Base-by-base conservation (phyloP, 805 yeast species). In the Torulaspora franciscae region DNA sequence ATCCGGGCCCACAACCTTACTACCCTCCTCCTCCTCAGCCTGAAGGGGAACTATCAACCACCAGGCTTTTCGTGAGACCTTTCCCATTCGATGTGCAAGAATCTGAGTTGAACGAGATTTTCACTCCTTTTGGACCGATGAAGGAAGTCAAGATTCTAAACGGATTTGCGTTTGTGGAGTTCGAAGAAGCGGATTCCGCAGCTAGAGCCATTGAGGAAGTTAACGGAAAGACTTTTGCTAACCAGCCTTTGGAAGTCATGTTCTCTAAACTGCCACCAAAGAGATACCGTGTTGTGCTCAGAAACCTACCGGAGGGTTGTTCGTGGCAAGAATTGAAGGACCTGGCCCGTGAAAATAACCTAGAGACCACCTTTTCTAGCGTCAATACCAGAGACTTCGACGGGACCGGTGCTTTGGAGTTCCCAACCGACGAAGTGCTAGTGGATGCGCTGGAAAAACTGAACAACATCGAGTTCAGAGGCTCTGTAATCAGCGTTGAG, bases 261-360 rank as follows among this genome's bases (percentile, higher is more conserved):
- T 72, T 58, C 50, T 71, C 75, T 17, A 70, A 64, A 58, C 41
- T 61, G 27, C 70, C 83, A 52, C 80, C 83, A 65, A 87, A 87
- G 59, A 81, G 84, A 68, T 79, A 71, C 70, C 79, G 93, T 73
- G 80, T 82, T 48, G 76, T 81, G 61, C 77, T 85, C 28, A 67
- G 77, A 55, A 79, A 79, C 67, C 72, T 85, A 59, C 90, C 90
- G 56, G 84, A 81, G 56, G 81, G 81, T 51, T 75, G 85, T 46
- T 81, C 87, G 41, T 85, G 95, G 95, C 93, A 85, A 74, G 91
- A 84, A 59, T 76, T 85, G 62, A 85, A 89, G 73, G 98, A 91
- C 71, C 80, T 86, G 63, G 89, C 88, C 54, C 77, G 95, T 64
- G 89, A 84, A 50, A 83, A 79, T 67, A 79, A 76, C 51, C 65